Percentiles rank a stretch among this genome's conserved stretches.
phyloP scores from a whole-genome alignment of 192 early-diverging fungal genomes.

The Coemansia sp. region DNA sequence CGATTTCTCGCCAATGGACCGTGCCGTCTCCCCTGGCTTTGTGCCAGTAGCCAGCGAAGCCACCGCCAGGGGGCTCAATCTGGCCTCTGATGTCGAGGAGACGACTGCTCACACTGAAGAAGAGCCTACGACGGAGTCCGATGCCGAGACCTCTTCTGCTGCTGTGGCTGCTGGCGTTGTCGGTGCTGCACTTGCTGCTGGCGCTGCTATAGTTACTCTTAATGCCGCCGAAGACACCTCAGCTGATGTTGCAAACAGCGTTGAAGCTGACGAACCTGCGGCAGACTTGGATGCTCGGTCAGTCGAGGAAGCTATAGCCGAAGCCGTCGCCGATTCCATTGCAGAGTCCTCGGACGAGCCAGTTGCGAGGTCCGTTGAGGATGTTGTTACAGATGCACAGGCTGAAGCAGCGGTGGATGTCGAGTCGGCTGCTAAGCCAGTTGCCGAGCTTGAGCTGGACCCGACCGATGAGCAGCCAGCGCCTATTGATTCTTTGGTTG shows the following conservation, averaged over 20 bases:
- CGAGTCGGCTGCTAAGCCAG: background rate
- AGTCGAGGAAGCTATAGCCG: slow-evolving; percentile 13
- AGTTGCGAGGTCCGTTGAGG: background rate
- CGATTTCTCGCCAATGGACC: slow-evolving; percentile 6
- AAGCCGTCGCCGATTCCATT: slow-evolving; percentile 4
- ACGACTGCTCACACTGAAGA: background rate
- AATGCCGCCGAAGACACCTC: background rate
- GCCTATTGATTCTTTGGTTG: background rate
- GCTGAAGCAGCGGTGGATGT: background rate
- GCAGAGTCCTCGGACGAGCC: background rate
- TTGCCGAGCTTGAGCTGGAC: background rate
- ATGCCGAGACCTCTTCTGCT: background rate
- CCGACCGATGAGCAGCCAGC: background rate
- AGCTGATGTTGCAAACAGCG: background rate
- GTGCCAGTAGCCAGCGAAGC: background rate
- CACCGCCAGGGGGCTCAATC: background rate
- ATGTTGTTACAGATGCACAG: background rate
- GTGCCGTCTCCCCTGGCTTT: background rate
- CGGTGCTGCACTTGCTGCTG: slow-evolving; percentile 2
- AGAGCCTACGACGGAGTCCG: background rate
- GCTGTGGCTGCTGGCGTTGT: background rate
- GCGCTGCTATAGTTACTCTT: slow-evolving; percentile 1
- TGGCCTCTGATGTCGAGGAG: background rate
- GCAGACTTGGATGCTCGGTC: background rate
- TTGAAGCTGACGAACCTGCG: background rate